Evolutionary conservation across 305 asterid species (phyloP).

Genomic region (Fraxinus platypoda): DNA sequence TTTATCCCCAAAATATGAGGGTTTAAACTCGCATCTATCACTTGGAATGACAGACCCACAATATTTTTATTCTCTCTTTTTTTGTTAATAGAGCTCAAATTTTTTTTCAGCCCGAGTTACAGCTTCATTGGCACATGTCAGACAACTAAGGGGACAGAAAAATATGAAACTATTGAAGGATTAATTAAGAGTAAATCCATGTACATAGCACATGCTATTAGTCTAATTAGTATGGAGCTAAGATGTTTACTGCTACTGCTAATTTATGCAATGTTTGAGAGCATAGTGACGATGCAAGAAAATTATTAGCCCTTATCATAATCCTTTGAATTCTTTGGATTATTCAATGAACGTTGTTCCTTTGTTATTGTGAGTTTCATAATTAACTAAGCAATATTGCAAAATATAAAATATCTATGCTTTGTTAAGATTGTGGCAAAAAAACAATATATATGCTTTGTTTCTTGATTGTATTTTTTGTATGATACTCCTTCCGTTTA

Average conservation of each 20-base stretch:
- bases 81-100: neutral
- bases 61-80: neutral
- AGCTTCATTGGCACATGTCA: conserved; percentile 5
- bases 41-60: neutral
- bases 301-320: neutral
- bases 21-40: neutral
- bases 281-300: neutral
- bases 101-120: neutral
- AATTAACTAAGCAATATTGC: neutral
- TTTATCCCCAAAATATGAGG: conserved; percentile 9
- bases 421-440: neutral
- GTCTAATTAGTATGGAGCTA: neutral
- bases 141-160: neutral
- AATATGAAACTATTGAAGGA: neutral
- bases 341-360: neutral
- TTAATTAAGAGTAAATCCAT: neutral
- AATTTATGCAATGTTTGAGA: neutral
- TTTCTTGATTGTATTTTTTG: neutral
- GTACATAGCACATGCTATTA: neutral
- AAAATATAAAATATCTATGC: neutral
- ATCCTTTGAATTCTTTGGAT: neutral
- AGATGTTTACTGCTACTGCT: neutral
- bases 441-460: neutral
- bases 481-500: neutral
- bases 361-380: neutral